Conservation (phyloP, 306 rosid genomes). For the Canavalia ensiformis region DNA sequence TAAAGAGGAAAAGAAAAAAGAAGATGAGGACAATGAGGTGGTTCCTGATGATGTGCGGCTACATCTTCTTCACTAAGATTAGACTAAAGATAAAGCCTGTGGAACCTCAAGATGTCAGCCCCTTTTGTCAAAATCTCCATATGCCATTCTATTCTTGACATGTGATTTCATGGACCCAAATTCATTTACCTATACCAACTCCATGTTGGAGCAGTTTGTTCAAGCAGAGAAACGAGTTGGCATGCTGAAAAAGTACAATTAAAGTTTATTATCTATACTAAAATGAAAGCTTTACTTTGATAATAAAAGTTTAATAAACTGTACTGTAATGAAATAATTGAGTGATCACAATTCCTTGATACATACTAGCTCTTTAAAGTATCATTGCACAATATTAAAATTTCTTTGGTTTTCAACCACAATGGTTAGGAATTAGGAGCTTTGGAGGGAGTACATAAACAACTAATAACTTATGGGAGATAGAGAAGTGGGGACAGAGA, state of each 20-base stretch:
- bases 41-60: conserved; percentile 39
- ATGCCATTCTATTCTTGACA: conserved; percentile 18
- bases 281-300: conserved; percentile 27
- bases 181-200: conserved; percentile 42
- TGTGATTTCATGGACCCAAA: conserved; percentile 36
- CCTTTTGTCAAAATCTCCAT: conserved; percentile 25
- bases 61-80: conserved; percentile 32
- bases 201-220: conserved; percentile 42
- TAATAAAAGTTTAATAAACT: background rate
- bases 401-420: background rate
- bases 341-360: background rate
- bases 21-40: conserved; percentile 19
- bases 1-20: conserved; percentile 35
- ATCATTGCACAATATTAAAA: conserved; percentile 30
- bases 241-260: conserved; percentile 26
- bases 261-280: conserved; percentile 5
- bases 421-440: background rate
- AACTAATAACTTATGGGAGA: background rate
- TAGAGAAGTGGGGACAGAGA: conserved; percentile 38
- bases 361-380: background rate
- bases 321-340: background rate
- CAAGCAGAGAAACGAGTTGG: conserved; percentile 33
- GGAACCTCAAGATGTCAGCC: conserved; percentile 40
- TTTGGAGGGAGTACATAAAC: background rate
- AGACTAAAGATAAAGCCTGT: conserved; percentile 47